phyloP scores from a whole-genome alignment of 441 rosid genomes.

The Croton setiger region DNA sequence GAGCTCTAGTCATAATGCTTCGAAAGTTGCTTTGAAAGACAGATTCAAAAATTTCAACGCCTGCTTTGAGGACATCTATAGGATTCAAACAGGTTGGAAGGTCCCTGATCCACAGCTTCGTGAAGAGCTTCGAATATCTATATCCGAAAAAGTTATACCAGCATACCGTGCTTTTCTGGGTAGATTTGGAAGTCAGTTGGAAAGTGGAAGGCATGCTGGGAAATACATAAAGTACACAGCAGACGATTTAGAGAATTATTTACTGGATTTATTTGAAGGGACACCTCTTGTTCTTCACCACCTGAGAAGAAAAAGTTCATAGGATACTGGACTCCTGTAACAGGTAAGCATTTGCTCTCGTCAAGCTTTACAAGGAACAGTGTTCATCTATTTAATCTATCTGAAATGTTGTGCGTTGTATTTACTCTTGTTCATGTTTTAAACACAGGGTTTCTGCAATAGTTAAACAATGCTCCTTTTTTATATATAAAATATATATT shows the following conservation, averaged over 20 bases:
- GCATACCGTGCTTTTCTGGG: conserved; percentile 90
- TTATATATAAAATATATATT: conserved; percentile 21
- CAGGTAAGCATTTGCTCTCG: conserved; percentile 32
- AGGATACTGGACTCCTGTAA: conserved; percentile 31
- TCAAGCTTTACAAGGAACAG: conserved; percentile 25
- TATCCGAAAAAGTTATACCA: conserved; percentile 83
- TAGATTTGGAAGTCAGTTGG: conserved; percentile 76
- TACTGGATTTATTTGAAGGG: conserved; percentile 89
- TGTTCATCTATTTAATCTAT: conserved; percentile 28
- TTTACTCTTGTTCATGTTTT: conserved; percentile 34
- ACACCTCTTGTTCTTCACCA: conserved; percentile 74
- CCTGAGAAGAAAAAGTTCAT: conserved; percentile 63
- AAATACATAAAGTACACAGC: conserved; percentile 91
- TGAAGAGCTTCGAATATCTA: conserved; percentile 89
- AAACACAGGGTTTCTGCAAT: conserved; percentile 40
- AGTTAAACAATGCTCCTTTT: conserved; percentile 22
- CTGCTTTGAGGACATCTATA: conserved; percentile 83
- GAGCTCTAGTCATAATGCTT: conserved; percentile 52
- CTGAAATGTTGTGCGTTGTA: conserved; percentile 27
- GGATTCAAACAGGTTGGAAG: conserved; percentile 92
- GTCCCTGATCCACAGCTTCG: conserved; percentile 96
- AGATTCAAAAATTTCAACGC: conserved; percentile 87
- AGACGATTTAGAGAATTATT: conserved; percentile 81
- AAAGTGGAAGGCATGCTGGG: conserved; percentile 80
- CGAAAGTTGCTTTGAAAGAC: conserved; percentile 77